These are phyloP conservation scores for Malassezia psittaci DNA, from an alignment of 1,284 basidiomycete genomes.

Conservation along the genomic window DNA sequence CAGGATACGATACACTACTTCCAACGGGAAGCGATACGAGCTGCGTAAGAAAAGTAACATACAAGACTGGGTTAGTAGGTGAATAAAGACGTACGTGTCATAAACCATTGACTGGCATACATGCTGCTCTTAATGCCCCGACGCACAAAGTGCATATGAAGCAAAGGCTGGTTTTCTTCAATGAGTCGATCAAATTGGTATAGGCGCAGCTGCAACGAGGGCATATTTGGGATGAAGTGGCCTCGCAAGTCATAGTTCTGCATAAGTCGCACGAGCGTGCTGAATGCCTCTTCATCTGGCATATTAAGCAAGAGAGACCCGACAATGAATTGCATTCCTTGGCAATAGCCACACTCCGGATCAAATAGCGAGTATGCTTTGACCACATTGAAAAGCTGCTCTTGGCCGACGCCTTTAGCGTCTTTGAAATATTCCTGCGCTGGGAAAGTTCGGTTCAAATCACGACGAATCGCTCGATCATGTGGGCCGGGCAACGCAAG, in stretches of 20 bases:
- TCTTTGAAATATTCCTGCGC: slow-evolving; percentile 83
- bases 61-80: not conserved
- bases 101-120: slow-evolving; percentile 92
- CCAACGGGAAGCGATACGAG: slow-evolving; percentile 70
- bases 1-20: slow-evolving; percentile 87
- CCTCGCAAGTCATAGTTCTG: slow-evolving; percentile 88
- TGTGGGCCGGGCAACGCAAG: slow-evolving; percentile 74
- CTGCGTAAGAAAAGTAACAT: not conserved
- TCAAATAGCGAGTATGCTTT: slow-evolving; percentile 97
- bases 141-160: slow-evolving; percentile 80
- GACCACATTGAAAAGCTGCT: slow-evolving; percentile 90
- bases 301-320: slow-evolving; percentile 77
- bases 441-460: slow-evolving; percentile 87
- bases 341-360: slow-evolving; percentile 89
- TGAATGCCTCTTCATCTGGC: slow-evolving; percentile 68
- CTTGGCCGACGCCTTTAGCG: slow-evolving; percentile 82
- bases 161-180: slow-evolving; percentile 79
- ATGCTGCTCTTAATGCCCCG: slow-evolving; percentile 82
- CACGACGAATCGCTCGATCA: slow-evolving; percentile 85
- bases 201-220: slow-evolving; percentile 80
- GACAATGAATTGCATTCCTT: slow-evolving; percentile 78
- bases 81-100: slow-evolving; percentile 54
- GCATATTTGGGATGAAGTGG: slow-evolving; percentile 96
- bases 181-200: slow-evolving; percentile 83
- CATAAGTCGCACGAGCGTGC: slow-evolving; percentile 92